Conservation (phyloP, 495 filamentous ascomycete genomes). For the Podospora fimiseda region DNA sequence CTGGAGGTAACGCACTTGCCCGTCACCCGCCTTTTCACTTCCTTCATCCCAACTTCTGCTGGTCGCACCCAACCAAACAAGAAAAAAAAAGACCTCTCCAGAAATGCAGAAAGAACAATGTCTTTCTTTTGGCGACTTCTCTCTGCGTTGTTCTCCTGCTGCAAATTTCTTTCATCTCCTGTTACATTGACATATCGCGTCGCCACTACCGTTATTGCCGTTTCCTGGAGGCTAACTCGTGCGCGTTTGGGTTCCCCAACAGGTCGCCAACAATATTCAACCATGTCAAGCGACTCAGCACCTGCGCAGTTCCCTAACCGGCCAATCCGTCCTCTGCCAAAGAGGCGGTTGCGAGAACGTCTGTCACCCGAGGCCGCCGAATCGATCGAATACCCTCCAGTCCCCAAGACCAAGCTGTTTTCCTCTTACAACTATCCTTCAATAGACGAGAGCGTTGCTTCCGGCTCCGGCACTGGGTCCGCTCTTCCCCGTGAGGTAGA, state of each 20-base stretch:
- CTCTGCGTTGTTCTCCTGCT: not conserved
- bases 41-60: not conserved
- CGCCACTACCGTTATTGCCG: not conserved
- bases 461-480: constrained; percentile 4
- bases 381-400: constrained; percentile 72
- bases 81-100: not conserved
- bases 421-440: constrained; percentile 67
- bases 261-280: constrained; percentile 22
- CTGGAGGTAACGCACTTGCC: not conserved
- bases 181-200: not conserved
- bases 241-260: constrained; percentile 6
- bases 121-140: not conserved
- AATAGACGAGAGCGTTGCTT: constrained; percentile 28
- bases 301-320: constrained; percentile 78
- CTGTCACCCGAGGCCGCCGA: constrained; percentile 78
- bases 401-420: constrained; percentile 58
- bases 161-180: not conserved
- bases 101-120: not conserved
- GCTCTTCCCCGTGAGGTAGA: constrained; percentile 15
- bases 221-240: constrained; percentile 11
- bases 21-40: not conserved
- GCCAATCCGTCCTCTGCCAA: constrained; percentile 89
- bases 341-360: constrained; percentile 74
- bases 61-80: too few relatives aligned
- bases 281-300: constrained; percentile 62